phyloP scores from a whole-genome alignment of 2,329 filamentous ascomycete species.

The Phyllosticta citriasiana region DNA sequence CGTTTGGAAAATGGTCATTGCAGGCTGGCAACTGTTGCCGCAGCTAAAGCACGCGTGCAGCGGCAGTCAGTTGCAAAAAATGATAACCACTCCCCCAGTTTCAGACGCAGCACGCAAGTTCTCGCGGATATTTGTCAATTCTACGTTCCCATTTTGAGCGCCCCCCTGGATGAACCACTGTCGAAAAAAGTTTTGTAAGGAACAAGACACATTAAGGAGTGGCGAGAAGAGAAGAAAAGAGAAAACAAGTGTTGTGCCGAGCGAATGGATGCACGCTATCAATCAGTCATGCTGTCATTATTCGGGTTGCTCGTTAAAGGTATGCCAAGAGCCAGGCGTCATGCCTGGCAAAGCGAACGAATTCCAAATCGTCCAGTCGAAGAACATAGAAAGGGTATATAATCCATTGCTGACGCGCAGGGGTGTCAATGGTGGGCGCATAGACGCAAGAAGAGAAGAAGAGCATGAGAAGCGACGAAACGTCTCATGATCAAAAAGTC shows the following conservation, averaged over 20 bases:
- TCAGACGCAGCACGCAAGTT: background rate
- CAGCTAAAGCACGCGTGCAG: background rate
- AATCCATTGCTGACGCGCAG: background rate
- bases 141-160: background rate
- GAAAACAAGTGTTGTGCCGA: background rate
- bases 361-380: background rate
- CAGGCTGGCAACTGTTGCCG: background rate
- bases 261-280: background rate
- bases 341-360: background rate
- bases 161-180: background rate
- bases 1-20: background rate
- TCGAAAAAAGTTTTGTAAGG: background rate
- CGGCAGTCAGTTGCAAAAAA: background rate
- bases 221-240: background rate
- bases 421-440: background rate
- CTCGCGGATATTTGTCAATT: no score
- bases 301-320: background rate
- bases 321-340: background rate
- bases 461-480: background rate
- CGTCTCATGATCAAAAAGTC: background rate
- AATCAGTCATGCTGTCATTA: background rate
- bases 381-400: background rate
- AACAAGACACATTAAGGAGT: background rate
- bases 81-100: background rate
- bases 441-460: background rate